Conservation (phyloP, 768 basidiomycete species). For the Termitomyces titanicus region DNA sequence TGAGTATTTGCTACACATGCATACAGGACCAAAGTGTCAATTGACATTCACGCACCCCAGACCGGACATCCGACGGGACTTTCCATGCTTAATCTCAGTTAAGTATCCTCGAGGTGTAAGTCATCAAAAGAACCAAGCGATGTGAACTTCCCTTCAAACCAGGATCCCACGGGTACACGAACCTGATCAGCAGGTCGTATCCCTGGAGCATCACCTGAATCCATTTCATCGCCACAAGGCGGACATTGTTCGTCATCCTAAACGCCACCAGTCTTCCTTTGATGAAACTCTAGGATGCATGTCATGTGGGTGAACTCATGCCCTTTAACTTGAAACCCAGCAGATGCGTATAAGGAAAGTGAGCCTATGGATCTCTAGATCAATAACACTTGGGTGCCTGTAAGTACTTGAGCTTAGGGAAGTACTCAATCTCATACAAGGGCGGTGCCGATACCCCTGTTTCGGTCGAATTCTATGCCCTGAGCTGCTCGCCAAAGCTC, state of each 20-base stretch:
- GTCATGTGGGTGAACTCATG: conserved; percentile 1
- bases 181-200: conserved; percentile 8
- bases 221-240: not conserved
- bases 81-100: not conserved
- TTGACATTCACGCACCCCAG: not conserved
- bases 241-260: not conserved
- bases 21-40: not conserved
- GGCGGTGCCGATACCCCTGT: not conserved
- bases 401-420: not conserved
- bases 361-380: not conserved
- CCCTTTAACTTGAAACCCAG: not conserved
- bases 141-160: not conserved
- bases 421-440: not conserved
- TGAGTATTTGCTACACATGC: not conserved
- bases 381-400: not conserved
- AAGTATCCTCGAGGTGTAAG: not conserved
- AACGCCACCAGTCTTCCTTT: conserved; percentile 1
- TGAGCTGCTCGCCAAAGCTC: not conserved
- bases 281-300: not conserved
- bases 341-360: not conserved
- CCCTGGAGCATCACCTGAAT: not conserved
- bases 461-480: not conserved
- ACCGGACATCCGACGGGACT: not conserved
- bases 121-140: not conserved
- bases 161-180: not conserved